Percentiles rank a stretch among this genome's conserved stretches.
These are phyloP conservation scores for Melanopsichium pennsylvanicum DNA, from an alignment of 1,284 basidiomycete species.

Conservation along the genomic window DNA sequence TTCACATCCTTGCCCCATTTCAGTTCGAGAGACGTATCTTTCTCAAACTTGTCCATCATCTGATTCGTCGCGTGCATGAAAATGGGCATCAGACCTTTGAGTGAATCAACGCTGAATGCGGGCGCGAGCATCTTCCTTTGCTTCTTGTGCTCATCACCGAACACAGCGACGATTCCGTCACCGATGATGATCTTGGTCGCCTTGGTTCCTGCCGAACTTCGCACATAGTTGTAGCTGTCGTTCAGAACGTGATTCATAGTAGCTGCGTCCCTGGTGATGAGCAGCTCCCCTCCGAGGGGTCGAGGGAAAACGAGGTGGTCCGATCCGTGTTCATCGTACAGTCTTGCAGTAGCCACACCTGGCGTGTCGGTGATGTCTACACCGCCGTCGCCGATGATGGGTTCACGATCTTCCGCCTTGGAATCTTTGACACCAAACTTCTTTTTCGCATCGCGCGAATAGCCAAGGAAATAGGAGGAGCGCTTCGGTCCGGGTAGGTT, in stretches of 20 bases:
- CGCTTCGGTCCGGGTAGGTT: slow-evolving; percentile 29
- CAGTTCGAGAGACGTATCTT: slow-evolving; percentile 31
- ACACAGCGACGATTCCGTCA: slow-evolving; percentile 37
- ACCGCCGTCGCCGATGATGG: slow-evolving; percentile 34
- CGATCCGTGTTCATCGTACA: slow-evolving; percentile 24
- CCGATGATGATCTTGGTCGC: slow-evolving; percentile 48
- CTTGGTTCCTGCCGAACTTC: slow-evolving; percentile 37
- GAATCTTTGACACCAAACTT: slow-evolving; percentile 31
- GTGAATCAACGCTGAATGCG: slow-evolving; percentile 38
- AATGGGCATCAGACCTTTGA: slow-evolving; percentile 33
- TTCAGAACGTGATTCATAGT: slow-evolving; percentile 41
- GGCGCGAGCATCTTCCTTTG: slow-evolving; percentile 40
- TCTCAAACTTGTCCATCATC: slow-evolving; percentile 37
- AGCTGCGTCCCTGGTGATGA: slow-evolving; percentile 39
- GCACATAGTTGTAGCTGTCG: slow-evolving; percentile 37
- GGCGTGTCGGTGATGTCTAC: slow-evolving; percentile 39
- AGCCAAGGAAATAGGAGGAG: slow-evolving; percentile 29
- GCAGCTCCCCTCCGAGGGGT: slow-evolving; percentile 35
- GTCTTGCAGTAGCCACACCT: slow-evolving; percentile 20
- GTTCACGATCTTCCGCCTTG: slow-evolving; percentile 14
- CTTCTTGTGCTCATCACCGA: slow-evolving; percentile 43
- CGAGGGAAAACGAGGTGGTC: slow-evolving; percentile 41
- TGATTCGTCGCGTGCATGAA: slow-evolving; percentile 34
- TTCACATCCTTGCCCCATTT: slow-evolving; percentile 28
- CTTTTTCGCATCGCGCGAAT: slow-evolving; percentile 23